Base-by-base conservation (phyloP, 2,329 filamentous ascomycete genomes). In the Penicillium crustosum region DNA sequence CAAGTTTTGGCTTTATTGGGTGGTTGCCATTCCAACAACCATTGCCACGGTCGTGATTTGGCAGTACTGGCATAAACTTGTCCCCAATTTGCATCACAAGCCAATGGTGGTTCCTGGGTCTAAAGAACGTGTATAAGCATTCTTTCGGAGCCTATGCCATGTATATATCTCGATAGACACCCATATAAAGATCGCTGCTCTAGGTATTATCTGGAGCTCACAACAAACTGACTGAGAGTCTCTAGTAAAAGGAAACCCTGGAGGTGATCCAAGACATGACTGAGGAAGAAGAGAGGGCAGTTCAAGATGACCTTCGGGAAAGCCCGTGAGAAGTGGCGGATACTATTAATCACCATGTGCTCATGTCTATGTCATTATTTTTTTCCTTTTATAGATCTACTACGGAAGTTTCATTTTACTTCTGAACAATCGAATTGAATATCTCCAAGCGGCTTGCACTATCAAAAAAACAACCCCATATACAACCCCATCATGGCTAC, bases 291-390 rank as follows among this genome's bases (percentile, higher is more conserved):
- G 21, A 43, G 8, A n/a, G 15, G 6, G 23, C 13, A 6, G 8
- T 15, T 33, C 12, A 31, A 31, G 29, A 33, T 33, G 21, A 43
- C 25, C 25, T 6, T 13, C 15, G 25, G 43, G 25, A 45, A 45
- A n/a, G 8, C 10, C 10, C 17, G 43, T 4, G 27, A 31, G n/a
- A 35, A 48, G 31, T 48, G 45, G 45, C 45, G 45, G 31, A 36
- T 23, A 35, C 45, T 6, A 27, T 29, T 25, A n/a, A 36, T 51
- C 49, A 51, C 49, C 5, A 56, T 53, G 31, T 29, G 53, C 44
- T 49, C 31, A 53, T 60, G 21, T 25, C 17, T 10, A 52, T 50
- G 58, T 60, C 55, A 60, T 49, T 49, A 12, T 13, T 3, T 41
- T 25, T 7, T 35, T 17, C 13, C 15, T 17, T 39, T n/a, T 23